A percentile compares a stretch with the other conserved stretches of the same genome.
These are phyloP conservation scores for Venturia aucupariae DNA, from an alignment of 2,329 filamentous ascomycete species.

Conservation along the genomic window DNA sequence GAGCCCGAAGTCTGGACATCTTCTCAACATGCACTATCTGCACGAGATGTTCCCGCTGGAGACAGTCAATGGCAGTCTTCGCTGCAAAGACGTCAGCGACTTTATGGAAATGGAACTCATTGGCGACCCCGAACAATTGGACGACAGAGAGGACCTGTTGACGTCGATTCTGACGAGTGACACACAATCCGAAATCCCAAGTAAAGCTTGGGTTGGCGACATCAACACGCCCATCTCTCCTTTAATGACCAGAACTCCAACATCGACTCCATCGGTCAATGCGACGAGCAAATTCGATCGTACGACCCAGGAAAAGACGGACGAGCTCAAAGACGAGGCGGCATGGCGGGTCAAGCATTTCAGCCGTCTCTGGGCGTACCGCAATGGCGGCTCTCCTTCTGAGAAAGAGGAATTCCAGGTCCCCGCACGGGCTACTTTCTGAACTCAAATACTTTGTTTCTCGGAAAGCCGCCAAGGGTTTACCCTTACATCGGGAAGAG, in stretches of 20 bases:
- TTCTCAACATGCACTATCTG: conserved; percentile 50
- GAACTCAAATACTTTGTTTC: neutral
- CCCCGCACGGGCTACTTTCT: neutral
- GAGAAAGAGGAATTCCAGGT: conserved; percentile 21
- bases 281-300: neutral
- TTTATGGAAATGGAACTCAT: conserved; percentile 52
- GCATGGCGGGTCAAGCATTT: conserved; percentile 49
- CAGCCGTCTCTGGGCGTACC: conserved; percentile 53
- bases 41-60: conserved; percentile 50
- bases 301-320: neutral
- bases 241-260: neutral
- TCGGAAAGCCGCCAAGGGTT: neutral
- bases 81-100: conserved; percentile 42
- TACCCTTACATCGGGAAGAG: neutral
- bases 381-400: conserved; percentile 48
- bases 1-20: conserved; percentile 27
- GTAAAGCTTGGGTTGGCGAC: conserved; percentile 26
- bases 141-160: conserved; percentile 36
- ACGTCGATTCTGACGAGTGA: conserved; percentile 32
- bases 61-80: conserved; percentile 28
- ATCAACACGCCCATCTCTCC: conserved; percentile 14
- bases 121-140: conserved; percentile 30
- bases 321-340: neutral
- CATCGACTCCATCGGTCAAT: neutral
- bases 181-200: conserved; percentile 38